Conservation (phyloP, 2,329 filamentous ascomycete species). For the Fusarium ramigenum region DNA sequence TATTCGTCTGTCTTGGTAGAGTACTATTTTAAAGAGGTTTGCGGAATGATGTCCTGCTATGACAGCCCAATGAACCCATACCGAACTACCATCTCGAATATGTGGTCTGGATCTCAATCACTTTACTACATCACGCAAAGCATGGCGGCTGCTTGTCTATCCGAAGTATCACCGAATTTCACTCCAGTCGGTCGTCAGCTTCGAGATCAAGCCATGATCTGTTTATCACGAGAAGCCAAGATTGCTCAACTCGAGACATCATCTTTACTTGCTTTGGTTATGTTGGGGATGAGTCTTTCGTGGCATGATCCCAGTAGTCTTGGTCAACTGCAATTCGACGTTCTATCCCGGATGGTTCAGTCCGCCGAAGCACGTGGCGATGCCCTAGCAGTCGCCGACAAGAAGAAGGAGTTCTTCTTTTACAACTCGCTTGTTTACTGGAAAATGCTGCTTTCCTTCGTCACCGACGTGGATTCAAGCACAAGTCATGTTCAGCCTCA, state of each 20-base stretch:
- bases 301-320: constrained; percentile 68
- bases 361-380: constrained; percentile 13
- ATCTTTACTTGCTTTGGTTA: constrained; percentile 64
- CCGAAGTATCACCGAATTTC: constrained; percentile 59
- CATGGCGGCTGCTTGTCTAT: constrained; percentile 70
- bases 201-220: constrained; percentile 60
- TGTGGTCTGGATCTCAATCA: constrained; percentile 66
- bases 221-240: constrained; percentile 60
- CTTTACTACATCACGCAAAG: constrained; percentile 70
- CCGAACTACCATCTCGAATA: constrained; percentile 63
- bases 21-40: constrained; percentile 72
- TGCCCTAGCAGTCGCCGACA: constrained; percentile 20
- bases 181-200: constrained; percentile 57
- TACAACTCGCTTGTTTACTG: constrained; percentile 43
- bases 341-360: constrained; percentile 26
- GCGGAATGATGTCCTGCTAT: constrained; percentile 70
- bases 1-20: constrained; percentile 66
- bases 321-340: constrained; percentile 47
- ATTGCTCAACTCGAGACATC: constrained; percentile 60
- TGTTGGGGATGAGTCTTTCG: constrained; percentile 67
- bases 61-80: constrained; percentile 71
- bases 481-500: constrained; percentile 8
- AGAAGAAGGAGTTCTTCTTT: constrained; percentile 40
- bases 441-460: constrained; percentile 43
- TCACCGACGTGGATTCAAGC: constrained; percentile 29